phyloP scores from a whole-genome alignment of 768 basidiomycete genomes.

The Suillus plorans region DNA sequence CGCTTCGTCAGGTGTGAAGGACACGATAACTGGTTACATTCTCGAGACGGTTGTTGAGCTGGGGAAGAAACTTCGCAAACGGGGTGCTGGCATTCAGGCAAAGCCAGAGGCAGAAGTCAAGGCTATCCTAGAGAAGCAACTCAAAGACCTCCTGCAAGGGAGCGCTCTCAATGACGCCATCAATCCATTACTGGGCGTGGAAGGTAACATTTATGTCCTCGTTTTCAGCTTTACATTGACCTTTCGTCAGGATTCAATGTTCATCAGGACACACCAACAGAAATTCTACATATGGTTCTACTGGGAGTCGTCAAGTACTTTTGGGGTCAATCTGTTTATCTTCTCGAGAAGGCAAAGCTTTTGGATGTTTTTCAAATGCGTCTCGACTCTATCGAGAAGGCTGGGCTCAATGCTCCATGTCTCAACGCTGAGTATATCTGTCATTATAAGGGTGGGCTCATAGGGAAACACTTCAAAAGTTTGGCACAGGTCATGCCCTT shows the following conservation, averaged over 20 bases:
- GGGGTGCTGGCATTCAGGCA: neutral
- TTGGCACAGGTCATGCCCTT: constrained; percentile 31
- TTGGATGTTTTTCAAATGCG: constrained; percentile 22
- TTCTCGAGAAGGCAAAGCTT: constrained; percentile 23
- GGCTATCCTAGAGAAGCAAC: constrained; percentile 6
- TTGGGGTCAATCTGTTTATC: constrained; percentile 23
- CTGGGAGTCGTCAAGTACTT: constrained; percentile 34
- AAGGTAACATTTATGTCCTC: neutral
- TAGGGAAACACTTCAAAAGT: constrained; percentile 34
- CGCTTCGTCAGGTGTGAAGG: constrained; percentile 1
- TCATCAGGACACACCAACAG: constrained; percentile 28
- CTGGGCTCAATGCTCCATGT: constrained; percentile 25
- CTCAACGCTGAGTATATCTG: constrained; percentile 33
- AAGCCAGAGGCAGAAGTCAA: constrained; percentile 5
- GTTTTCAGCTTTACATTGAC: too few species aligned
- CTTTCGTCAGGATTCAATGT: constrained; percentile 21
- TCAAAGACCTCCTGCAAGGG: constrained; percentile 1
- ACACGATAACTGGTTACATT: neutral
- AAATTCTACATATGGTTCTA: constrained; percentile 35
- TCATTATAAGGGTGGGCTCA: constrained; percentile 28
- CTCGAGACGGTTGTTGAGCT: constrained; percentile 4
- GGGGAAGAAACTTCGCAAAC: constrained; percentile 7
- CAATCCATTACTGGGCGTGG: constrained; percentile 11
- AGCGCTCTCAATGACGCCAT: neutral
- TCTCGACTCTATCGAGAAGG: constrained; percentile 16